Evolutionary conservation across 2,329 filamentous ascomycete genomes (phyloP).

Genomic region (Colletotrichum eleusines): DNA sequence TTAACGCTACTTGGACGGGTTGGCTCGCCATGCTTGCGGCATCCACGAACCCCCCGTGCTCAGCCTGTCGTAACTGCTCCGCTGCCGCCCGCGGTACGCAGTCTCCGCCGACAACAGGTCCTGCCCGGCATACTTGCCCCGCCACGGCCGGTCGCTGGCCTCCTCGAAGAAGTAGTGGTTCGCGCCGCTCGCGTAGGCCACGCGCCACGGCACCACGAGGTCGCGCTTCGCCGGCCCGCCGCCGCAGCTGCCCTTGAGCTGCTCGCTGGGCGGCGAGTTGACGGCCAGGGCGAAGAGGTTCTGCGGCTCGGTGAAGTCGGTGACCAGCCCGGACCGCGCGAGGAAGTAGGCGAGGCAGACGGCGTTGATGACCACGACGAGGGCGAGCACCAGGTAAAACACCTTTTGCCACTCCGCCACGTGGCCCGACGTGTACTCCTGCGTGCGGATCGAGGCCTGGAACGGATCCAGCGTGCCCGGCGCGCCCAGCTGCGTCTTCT

Average conservation of each 20-base stretch:
- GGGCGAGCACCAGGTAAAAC: slow-evolving; percentile 75
- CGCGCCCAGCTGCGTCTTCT: slow-evolving; percentile 51
- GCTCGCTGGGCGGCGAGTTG: slow-evolving; percentile 62
- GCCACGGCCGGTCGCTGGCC: slow-evolving; percentile 47
- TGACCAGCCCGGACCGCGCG: slow-evolving; percentile 70
- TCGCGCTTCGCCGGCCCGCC: slow-evolving; percentile 52
- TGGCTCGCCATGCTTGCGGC: slow-evolving; percentile 44
- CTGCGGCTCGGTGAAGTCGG: slow-evolving; percentile 82
- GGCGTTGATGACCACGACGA: slow-evolving; percentile 76
- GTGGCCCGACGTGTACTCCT: slow-evolving; percentile 79
- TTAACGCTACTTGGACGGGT: neutral
- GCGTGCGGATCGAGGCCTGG: slow-evolving; percentile 71
- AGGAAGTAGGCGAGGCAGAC: slow-evolving; percentile 73
- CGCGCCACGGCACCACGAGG: slow-evolving; percentile 57
- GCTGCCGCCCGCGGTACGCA: slow-evolving; percentile 32
- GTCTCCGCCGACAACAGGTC: slow-evolving; percentile 25
- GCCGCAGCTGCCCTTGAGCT: slow-evolving; percentile 55
- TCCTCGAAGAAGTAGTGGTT: slow-evolving; percentile 61
- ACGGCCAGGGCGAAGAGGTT: slow-evolving; percentile 80
- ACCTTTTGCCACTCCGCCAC: slow-evolving; percentile 69
- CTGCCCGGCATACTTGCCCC: slow-evolving; percentile 45
- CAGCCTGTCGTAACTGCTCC: slow-evolving; percentile 46
- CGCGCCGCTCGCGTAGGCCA: slow-evolving; percentile 52
- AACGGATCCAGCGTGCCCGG: slow-evolving; percentile 68
- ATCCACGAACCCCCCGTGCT: slow-evolving; percentile 53